Base-by-base conservation (phyloP, 257 asterid species). In the Jasminum sambac region DNA sequence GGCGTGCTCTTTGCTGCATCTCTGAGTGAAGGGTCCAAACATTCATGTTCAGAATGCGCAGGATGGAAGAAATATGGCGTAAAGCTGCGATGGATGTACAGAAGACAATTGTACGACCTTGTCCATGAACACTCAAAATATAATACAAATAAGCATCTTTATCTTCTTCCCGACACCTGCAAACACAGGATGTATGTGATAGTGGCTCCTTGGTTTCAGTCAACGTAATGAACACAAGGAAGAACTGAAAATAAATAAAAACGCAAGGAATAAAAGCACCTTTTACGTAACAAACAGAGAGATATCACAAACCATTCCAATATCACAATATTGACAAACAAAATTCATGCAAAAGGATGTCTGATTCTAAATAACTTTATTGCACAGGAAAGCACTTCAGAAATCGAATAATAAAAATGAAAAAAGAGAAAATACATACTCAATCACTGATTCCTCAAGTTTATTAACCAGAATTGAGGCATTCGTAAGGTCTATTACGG, bases 1-100 rank as follows among this genome's bases (percentile, higher is more conserved):
- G 76, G 25, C 99, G 96, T 73, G 99, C 98, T 72, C 98, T 83
- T 77, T 91, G 96, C 84, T 94, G 99, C 99, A 94, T 94, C 81
- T 94, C 96, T 48, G 98, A 89, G 71, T 94, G 99, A 68, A 91
- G 95, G 39, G 95, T 94, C 89, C 88, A 88, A 58, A 85, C 83
- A 66, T 85, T 82, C 64, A 94, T 41, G 76, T 72, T 78, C 52
- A 94, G 95, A 77, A 87, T 75, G 57, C 93, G 88, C 81, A 94
- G 70, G 73, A 88, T 71, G 65, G 99, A 86, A 69, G 96, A 89
- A 73, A 91, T 81, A 72, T 86, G 98, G 38, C 96, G 96, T 78
- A 91, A 79, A 75, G 99, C 98, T 40, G 99, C 96, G 79, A 94
- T 86, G 39, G 99, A 91, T 73, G 99, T 89, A 77, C 98, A 94